Evolutionary conservation across 371 early-diverging fungal genomes (phyloP).

Genomic region (Zancudomyces culisetae): DNA sequence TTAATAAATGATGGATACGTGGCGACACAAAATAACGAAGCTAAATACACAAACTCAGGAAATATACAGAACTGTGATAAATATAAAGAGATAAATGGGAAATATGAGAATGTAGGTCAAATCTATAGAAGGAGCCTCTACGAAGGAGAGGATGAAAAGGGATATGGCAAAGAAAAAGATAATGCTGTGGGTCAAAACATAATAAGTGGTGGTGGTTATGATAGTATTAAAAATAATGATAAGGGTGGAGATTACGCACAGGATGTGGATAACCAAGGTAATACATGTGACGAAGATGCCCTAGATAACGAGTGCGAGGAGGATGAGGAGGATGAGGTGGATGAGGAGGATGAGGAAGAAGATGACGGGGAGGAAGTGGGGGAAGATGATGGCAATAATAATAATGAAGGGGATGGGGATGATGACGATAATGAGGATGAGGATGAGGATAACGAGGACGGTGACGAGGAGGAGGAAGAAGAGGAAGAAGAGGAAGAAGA

Average conservation of each 20-base stretch:
- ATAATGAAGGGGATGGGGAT: neutral
- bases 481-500: conserved; percentile 3
- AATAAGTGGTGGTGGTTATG: too few relatives aligned
- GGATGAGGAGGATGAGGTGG: neutral
- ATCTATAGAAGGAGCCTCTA: too few relatives aligned
- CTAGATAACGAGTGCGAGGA: neutral
- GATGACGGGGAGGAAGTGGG: neutral
- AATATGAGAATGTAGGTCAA: too few relatives aligned
- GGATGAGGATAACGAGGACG: conserved; percentile 4
- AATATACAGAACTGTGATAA: too few relatives aligned
- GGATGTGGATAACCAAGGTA: neutral
- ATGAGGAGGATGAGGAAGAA: neutral
- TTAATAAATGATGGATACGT: too few relatives aligned
- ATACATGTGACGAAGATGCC: neutral
- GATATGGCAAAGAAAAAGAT: too few relatives aligned
- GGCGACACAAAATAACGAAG: too few relatives aligned
- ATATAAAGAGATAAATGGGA: too few relatives aligned
- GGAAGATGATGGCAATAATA: neutral
- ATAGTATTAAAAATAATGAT: neutral
- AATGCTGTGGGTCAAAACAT: too few relatives aligned
- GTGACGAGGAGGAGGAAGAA: conserved; percentile 1
- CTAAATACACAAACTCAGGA: too few relatives aligned
- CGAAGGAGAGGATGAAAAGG: too few relatives aligned
- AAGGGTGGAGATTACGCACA: neutral
- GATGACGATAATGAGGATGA: conserved; percentile 10